Evolutionary conservation across 805 yeast species (phyloP).

Genomic region (Cephaloascus albidus): DNA sequence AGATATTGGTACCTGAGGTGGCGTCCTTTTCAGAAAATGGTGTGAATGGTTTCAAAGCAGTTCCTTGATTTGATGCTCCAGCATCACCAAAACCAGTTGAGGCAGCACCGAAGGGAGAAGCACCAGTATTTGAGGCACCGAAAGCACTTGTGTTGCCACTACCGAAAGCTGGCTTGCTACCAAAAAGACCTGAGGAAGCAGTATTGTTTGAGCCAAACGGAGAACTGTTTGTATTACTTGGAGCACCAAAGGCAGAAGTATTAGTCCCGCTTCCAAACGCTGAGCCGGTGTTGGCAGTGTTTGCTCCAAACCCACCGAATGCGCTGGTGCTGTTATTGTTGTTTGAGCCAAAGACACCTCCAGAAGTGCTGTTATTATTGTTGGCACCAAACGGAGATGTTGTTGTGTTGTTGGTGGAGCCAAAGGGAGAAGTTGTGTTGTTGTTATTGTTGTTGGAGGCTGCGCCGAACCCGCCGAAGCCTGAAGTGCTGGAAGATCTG

Average conservation of each 20-base stretch:
- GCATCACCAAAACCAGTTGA: constrained; percentile 18
- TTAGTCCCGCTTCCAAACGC: constrained; percentile 14
- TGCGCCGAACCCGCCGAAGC: constrained; percentile 42
- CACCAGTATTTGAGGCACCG: constrained; percentile 14
- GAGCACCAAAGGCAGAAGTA: constrained; percentile 9
- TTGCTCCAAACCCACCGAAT: constrained; percentile 11
- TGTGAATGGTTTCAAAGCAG: constrained; percentile 62
- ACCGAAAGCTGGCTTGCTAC: constrained; percentile 14
- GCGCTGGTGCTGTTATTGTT: constrained; percentile 6
- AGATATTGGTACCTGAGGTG: constrained; percentile 38
- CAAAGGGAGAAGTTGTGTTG: constrained; percentile 24
- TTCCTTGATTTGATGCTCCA: constrained; percentile 45
- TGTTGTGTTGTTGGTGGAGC: constrained; percentile 14
- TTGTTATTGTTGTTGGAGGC: constrained; percentile 9
- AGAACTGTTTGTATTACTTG: constrained; percentile 12
- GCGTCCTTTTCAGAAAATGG: constrained; percentile 66
- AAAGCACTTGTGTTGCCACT: constrained; percentile 13
- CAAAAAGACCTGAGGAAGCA: constrained; percentile 18
- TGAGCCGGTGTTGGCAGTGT: constrained; percentile 6
- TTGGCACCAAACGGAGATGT: constrained; percentile 18
- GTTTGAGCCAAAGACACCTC: constrained; percentile 15
- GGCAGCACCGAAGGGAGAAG: constrained; percentile 14
- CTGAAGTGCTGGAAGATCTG: constrained; percentile 28
- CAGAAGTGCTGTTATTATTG: constrained; percentile 13
- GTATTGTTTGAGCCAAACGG: constrained; percentile 18